Evolutionary conservation across 345 rosid species (phyloP).

Genomic region (Erucastrum elatum): DNA sequence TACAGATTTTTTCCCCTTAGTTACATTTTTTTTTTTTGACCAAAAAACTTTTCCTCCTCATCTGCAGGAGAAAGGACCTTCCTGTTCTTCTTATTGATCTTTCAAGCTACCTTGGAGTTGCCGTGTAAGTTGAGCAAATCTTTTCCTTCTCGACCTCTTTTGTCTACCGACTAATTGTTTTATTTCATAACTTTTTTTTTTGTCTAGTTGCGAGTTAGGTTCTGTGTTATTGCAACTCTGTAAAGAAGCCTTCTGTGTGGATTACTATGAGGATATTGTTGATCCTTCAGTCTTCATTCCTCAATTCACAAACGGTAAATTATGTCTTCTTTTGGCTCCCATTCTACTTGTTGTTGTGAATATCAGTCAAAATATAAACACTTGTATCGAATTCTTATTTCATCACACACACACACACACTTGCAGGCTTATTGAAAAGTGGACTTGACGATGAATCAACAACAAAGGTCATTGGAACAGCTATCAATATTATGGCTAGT

Average conservation of each 20-base stretch:
- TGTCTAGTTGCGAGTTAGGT: background rate
- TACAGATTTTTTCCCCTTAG: no score
- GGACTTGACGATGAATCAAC: background rate
- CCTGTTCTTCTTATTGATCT: background rate
- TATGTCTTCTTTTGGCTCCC: background rate
- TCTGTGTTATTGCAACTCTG: background rate
- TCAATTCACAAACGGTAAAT: background rate
- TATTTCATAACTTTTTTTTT: no score
- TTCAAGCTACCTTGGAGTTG: background rate
- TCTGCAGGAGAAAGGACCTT: background rate
- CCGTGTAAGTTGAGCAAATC: background rate
- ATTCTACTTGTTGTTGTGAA: background rate
- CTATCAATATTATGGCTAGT: background rate
- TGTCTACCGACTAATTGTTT: background rate
- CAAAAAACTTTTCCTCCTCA: background rate
- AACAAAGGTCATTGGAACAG: background rate
- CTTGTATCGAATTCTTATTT: background rate
- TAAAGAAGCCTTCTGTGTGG: background rate
- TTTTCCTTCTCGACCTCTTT: no score
- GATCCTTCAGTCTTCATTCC: background rate
- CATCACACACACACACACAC: background rate
- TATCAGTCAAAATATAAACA: background rate
- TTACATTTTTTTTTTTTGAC: background rate
- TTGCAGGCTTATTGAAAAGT: background rate
- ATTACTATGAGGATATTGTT: background rate